phyloP scores from a whole-genome alignment of 768 basidiomycete genomes.

The Leucocoprinus sp. region DNA sequence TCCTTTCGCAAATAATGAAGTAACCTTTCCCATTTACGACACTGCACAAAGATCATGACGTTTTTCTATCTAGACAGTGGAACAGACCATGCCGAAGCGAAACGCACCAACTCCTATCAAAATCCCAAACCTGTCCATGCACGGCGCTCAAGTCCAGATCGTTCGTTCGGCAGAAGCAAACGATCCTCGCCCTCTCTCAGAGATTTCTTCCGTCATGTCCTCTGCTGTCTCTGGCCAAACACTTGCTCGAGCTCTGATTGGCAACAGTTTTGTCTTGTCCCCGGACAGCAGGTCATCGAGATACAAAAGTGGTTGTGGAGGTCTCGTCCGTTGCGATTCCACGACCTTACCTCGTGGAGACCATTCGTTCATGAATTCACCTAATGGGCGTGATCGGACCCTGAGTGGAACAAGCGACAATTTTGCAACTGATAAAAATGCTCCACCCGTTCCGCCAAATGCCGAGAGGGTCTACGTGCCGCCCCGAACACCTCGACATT shows the following conservation, averaged over 20 bases:
- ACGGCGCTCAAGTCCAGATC: slow-evolving; percentile 29
- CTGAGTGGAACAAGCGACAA: slow-evolving; percentile 10
- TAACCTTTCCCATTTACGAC: no score
- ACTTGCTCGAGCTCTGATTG: slow-evolving; percentile 56
- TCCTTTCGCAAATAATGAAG: neutral
- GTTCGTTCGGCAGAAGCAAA: slow-evolving; percentile 22
- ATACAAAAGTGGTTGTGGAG: slow-evolving; percentile 36
- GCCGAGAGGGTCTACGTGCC: slow-evolving; percentile 34
- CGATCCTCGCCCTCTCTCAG: slow-evolving; percentile 23
- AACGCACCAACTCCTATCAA: slow-evolving; percentile 1
- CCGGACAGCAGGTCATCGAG: slow-evolving; percentile 40
- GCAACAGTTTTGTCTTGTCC: slow-evolving; percentile 52
- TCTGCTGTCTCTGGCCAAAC: slow-evolving; percentile 66
- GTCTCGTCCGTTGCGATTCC: slow-evolving; percentile 56
- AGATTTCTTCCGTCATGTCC: slow-evolving; percentile 26
- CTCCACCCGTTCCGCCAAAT: slow-evolving; percentile 38
- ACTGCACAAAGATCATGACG: no score
- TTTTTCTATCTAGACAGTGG: no score
- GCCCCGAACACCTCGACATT: slow-evolving; percentile 24
- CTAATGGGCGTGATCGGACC: neutral
- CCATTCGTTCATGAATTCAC: slow-evolving; percentile 25
- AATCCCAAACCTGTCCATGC: slow-evolving; percentile 10
- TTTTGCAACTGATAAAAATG: slow-evolving; percentile 24
- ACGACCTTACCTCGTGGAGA: slow-evolving; percentile 62
- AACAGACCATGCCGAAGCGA: neutral